Percentiles rank a stretch among this genome's conserved stretches.
These are phyloP conservation scores for Neurospora africana DNA, from an alignment of 495 filamentous ascomycete species.

Conservation along the genomic window DNA sequence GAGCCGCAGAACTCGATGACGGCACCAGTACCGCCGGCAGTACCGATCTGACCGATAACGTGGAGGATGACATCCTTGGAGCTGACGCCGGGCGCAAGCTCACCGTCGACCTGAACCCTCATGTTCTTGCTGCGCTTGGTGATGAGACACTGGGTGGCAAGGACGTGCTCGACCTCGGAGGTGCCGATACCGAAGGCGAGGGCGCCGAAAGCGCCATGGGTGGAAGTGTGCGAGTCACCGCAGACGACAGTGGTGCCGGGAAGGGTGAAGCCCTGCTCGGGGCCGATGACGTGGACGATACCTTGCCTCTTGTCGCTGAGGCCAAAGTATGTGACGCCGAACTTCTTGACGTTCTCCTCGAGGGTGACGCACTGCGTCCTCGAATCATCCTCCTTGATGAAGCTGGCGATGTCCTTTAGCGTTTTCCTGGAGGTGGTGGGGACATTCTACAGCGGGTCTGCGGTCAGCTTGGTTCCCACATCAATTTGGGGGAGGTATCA, in stretches of 20 bases:
- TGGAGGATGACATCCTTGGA: conserved; percentile 95
- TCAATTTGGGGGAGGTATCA: background rate
- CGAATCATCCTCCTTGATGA: conserved; percentile 91
- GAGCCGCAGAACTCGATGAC: conserved; percentile 97
- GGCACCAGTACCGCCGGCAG: conserved; percentile 84
- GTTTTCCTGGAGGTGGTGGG: conserved; percentile 81
- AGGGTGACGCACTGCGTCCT: conserved; percentile 88
- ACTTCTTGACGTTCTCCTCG: conserved; percentile 94
- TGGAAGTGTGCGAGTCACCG: conserved; percentile 95
- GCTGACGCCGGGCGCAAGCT: conserved; percentile 82
- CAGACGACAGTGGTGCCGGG: conserved; percentile 96
- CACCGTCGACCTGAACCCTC: conserved; percentile 88
- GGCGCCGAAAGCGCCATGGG: conserved; percentile 92
- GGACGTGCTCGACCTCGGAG: conserved; percentile 95
- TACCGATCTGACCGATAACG: conserved; percentile 88
- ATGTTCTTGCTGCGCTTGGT: conserved; percentile 96
- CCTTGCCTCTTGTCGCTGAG: conserved; percentile 94
- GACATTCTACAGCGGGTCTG: conserved; percentile 53
- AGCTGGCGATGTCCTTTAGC: conserved; percentile 75
- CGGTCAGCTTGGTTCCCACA: conserved; percentile 6
- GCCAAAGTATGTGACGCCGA: conserved; percentile 94
- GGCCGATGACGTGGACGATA: conserved; percentile 98
- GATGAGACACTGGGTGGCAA: conserved; percentile 91
- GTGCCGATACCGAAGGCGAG: conserved; percentile 97
- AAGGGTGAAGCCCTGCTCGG: conserved; percentile 97